Percentiles rank a stretch among this genome's conserved stretches.
Conservation (phyloP, 768 basidiomycete genomes). For the Suillus plorans region DNA sequence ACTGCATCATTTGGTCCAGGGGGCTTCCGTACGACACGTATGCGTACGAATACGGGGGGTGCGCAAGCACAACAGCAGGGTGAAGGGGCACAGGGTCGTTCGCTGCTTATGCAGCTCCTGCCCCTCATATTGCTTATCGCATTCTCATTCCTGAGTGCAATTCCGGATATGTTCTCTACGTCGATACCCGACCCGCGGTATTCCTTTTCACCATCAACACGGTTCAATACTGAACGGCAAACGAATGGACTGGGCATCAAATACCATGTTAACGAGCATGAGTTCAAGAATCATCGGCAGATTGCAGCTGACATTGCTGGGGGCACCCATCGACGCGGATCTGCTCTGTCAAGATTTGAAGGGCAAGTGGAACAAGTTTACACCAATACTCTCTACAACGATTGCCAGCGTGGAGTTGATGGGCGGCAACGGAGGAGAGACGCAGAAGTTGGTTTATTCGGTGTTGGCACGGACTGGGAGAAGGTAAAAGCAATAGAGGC, state of each 20-base stretch:
- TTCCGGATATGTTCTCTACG: constrained; percentile 74
- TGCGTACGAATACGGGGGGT: constrained; percentile 42
- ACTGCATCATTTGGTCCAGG: constrained; percentile 76
- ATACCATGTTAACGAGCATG: constrained; percentile 81
- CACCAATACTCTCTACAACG: constrained; percentile 63
- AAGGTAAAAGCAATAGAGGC: constrained; percentile 73
- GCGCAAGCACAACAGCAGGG: constrained; percentile 35
- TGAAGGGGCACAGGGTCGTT: constrained; percentile 48
- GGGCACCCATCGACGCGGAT: constrained; percentile 29
- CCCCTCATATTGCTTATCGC: constrained; percentile 82
- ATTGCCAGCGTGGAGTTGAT: constrained; percentile 72
- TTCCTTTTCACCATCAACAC: constrained; percentile 60
- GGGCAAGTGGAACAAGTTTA: constrained; percentile 71
- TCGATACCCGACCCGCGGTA: constrained; percentile 79
- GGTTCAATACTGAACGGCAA: constrained; percentile 67
- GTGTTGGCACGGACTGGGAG: constrained; percentile 90
- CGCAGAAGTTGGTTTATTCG: constrained; percentile 82
- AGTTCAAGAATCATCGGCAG: constrained; percentile 74
- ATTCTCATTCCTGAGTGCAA: constrained; percentile 79
- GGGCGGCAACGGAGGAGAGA: constrained; percentile 70
- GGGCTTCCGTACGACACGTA: constrained; percentile 75
- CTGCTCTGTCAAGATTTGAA: constrained; percentile 64
- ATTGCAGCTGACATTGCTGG: constrained; percentile 72
- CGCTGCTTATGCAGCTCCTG: constrained; percentile 71
- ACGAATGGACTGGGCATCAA: constrained; percentile 69